Base-by-base conservation (phyloP, 176 grass and related monocot species). In the Metroxylon sagu region DNA sequence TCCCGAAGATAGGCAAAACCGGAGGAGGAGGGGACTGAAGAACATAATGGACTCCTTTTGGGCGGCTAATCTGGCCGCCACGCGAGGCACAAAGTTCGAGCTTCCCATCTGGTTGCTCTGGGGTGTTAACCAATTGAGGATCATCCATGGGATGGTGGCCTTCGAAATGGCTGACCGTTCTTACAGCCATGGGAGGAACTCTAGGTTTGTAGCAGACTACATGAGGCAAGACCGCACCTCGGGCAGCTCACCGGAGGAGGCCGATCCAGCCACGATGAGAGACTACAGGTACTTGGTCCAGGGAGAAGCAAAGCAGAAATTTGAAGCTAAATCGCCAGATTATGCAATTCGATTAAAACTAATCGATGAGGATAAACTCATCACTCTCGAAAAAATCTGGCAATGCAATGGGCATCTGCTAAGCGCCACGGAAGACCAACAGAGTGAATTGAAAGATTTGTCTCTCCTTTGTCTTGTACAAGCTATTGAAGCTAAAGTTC, bases 221-320 rank as follows among this genome's bases (percentile, higher is more conserved):
- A 87, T 86, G 84, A 70, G 64, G 49, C 53, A 71, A 39, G 82
- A 72, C 56, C 59, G 74, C 55, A 23, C 54, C 18, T 14, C 66
- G 5, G 18, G 17, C n/a, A n/a, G n/a, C n/a, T 23, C 21, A 23
- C 21, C 21, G 21, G 21, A 23, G 21, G 6, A 2, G 14, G 29
- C n/a, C 3, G 14, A 78, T 18, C 78, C 74, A 0, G 19, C 0
- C 15, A 82, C 59, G 0, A 82, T 86, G 84, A 4, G 1, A n/a
- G 74, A 74, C 15, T 82, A 78, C 71, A 71, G 1, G 56, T 86
- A 86, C 57, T 65, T 86, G 55, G 81, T 86, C 60, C 74, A 82
- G 66, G 84, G 79, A 30, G 84, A 86, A 66, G 84, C 70, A 17
- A 43, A 53, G 25, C 73, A 65, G 74, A 12, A 53, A 49, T 59